Evolutionary conservation across 2,329 filamentous ascomycete species (phyloP).

Genomic region (Epichloe gansuensis): DNA sequence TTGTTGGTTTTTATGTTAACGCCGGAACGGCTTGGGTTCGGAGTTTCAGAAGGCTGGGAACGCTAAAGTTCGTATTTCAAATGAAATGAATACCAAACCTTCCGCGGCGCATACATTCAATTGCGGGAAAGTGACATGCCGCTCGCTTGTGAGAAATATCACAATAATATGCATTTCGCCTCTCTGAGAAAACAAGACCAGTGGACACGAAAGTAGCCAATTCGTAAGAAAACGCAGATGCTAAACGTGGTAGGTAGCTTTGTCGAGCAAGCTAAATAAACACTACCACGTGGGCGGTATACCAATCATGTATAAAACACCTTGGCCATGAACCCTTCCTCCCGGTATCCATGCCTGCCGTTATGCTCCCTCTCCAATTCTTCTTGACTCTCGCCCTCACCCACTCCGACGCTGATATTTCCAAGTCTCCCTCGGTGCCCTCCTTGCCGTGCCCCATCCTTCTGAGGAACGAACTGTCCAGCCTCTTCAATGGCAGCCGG

Average conservation of each 20-base stretch:
- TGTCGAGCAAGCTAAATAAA: too few species aligned
- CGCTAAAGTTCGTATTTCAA: slow-evolving; percentile 21
- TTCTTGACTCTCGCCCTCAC: slow-evolving; percentile 3
- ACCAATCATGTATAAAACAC: slow-evolving; percentile 3
- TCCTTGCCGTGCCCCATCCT: neutral
- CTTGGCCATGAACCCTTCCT: slow-evolving; percentile 4
- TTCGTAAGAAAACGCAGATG: too few species aligned
- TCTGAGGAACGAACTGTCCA: slow-evolving; percentile 2
- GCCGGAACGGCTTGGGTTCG: slow-evolving; percentile 20
- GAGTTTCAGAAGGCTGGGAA: slow-evolving; percentile 31
- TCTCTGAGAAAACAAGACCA: neutral
- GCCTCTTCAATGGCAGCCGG: slow-evolving; percentile 1
- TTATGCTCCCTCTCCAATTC: slow-evolving; percentile 1
- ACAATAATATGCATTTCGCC: neutral
- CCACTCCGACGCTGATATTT: slow-evolving; percentile 3
- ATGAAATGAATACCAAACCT: slow-evolving; percentile 26
- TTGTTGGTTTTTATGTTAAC: slow-evolving; percentile 1
- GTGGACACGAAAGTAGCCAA: neutral
- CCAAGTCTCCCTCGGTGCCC: neutral
- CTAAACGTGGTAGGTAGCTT: too few species aligned
- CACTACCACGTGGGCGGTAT: too few species aligned
- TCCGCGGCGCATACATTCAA: neutral
- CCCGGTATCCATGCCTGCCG: neutral
- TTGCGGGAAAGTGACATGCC: neutral
- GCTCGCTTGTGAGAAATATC: neutral